Evolutionary conservation across 2,329 filamentous ascomycete genomes (phyloP), one percentile per base, ranked within the genome.

Genomic region (Sclerotiophoma versabilis): DNA sequence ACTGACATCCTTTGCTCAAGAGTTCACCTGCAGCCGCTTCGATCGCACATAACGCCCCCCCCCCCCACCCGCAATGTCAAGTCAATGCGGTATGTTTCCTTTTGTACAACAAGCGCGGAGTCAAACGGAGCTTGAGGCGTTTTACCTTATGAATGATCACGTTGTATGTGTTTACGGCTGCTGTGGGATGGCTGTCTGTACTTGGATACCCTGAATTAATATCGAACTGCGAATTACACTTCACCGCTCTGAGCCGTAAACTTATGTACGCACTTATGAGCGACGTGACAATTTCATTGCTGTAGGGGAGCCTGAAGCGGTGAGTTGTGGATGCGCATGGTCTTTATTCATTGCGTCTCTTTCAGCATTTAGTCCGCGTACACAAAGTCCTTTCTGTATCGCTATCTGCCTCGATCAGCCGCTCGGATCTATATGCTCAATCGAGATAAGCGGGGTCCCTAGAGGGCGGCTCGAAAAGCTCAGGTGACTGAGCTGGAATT

Each of bases 71-170:
- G 22, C 17, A 22, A 22, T 10, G 27, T 23, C n/a, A 23, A 22
- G 19, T 25, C 10, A 14, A 27, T 2, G 36, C 2, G 19, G 25
- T 10, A 22, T 32, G n/a, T 47, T 33, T 47, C 33, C 19, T 10
- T 49, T 29, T 45, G 45, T 54, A 54, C 10, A 38, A 44, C 6
- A 44, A 54, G 38, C 50, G 43, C 5, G 50, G 44, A 26, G 44
- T 54, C 44, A 32, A 38, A 10, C 39, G 51, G 50, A 34, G 44
- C 22, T 20, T 6, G 25, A 37, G 38, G 32, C 33, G 33, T 39
- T 48, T 20, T 26, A 23, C 29, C 4, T 46, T 34, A n/a, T 14
- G 29, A 29, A 30, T n/a, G 19, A 15, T 22, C 11, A 33, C 8
- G 30, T 39, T 44, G 27, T 25, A 30, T 49, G 39, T 54, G 33